Evolutionary conservation across 192 early-diverging fungal species (phyloP).

Genomic region (Umbelopsis isabellina): DNA sequence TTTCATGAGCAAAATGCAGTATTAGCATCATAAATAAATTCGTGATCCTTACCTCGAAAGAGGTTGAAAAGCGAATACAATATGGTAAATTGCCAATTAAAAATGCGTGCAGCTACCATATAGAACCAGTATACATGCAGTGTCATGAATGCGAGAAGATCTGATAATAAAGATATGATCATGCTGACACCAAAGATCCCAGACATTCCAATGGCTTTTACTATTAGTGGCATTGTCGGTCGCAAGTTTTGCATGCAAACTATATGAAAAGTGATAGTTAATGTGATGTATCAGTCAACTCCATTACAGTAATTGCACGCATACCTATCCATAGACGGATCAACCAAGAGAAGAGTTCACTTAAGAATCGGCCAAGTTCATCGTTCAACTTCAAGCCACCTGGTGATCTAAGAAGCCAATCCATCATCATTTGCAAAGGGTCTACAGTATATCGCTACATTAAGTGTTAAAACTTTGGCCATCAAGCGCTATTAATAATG

Average conservation of each 20-base stretch:
- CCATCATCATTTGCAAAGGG: conserved; percentile 70
- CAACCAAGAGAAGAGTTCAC: conserved; percentile 89
- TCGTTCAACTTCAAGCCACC: conserved; percentile 96
- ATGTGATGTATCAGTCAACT: background rate
- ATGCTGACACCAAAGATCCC: conserved; percentile 87
- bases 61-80: conserved; percentile 90
- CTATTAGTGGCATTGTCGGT: conserved; percentile 61
- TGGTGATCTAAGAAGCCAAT: conserved; percentile 92
- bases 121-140: conserved; percentile 97
- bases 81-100: conserved; percentile 87
- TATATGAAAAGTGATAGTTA: conserved; percentile 11
- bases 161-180: conserved; percentile 80
- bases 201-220: conserved; percentile 71
- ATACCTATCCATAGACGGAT: conserved; percentile 83
- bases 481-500: background rate
- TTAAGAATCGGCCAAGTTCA: conserved; percentile 86
- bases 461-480: background rate
- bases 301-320: background rate
- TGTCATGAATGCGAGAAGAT: conserved; percentile 83
- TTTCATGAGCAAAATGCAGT: background rate
- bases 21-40: background rate
- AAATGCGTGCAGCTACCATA: conserved; percentile 89
- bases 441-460: conserved; percentile 69
- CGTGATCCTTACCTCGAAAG: conserved; percentile 71
- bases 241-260: conserved; percentile 50